Percentiles rank a stretch among this genome's conserved stretches.
Evolutionary conservation across 495 filamentous ascomycete species (phyloP).

Genomic region (Tuber calosporum): DNA sequence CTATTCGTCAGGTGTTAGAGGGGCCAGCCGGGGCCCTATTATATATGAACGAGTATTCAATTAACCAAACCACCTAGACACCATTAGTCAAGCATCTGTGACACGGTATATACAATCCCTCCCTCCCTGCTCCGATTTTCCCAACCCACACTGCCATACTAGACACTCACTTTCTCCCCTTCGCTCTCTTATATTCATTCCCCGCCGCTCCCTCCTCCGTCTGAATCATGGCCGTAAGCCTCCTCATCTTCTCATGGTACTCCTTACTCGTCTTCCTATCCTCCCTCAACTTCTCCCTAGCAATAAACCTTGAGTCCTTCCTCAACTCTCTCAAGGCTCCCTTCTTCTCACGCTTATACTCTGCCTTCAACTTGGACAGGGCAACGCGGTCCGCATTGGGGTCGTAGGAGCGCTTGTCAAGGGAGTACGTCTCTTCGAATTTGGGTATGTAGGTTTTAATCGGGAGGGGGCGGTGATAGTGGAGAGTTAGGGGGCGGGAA

Average conservation of each 20-base stretch:
- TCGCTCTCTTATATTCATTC: constrained; percentile 85
- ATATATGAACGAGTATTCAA: not conserved
- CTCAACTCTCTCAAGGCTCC: constrained; percentile 87
- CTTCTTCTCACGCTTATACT: constrained; percentile 92
- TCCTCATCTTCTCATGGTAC: constrained; percentile 92
- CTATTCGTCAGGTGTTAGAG: not conserved
- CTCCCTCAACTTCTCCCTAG: constrained; percentile 74
- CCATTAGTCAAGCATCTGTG: not conserved
- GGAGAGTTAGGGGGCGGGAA: constrained; percentile 74
- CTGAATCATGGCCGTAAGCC: constrained; percentile 87
- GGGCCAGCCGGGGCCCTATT: not conserved
- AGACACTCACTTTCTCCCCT: constrained; percentile 49
- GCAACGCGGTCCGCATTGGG: constrained; percentile 82
- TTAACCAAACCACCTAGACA: not conserved
- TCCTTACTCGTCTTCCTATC: constrained; percentile 85
- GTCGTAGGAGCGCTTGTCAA: constrained; percentile 83
- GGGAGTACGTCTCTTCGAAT: constrained; percentile 93
- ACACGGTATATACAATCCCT: not conserved
- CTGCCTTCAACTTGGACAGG: constrained; percentile 66
- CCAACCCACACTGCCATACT: constrained; percentile 33
- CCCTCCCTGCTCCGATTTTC: not conserved
- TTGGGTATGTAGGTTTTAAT: constrained; percentile 87
- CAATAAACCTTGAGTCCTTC: constrained; percentile 88
- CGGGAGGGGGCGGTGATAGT: constrained; percentile 79
- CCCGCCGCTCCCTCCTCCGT: constrained; percentile 78